Percentiles rank a stretch among this genome's conserved stretches.
phyloP scores from a whole-genome alignment of 345 rosid genomes.

The Acer campestre region DNA sequence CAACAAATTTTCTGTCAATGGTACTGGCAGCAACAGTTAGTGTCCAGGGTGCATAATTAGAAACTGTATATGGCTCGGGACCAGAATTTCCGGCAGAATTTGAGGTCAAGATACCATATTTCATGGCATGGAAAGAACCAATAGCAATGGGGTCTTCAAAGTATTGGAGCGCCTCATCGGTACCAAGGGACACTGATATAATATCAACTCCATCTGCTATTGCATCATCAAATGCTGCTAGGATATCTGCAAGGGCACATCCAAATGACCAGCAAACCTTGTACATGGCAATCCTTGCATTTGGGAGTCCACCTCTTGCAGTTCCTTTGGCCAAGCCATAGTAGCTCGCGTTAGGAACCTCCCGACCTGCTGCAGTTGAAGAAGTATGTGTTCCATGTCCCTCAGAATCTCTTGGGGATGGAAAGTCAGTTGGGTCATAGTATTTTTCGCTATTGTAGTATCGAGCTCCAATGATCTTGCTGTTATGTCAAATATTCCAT shows the following conservation, averaged over 20 bases:
- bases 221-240: conserved; percentile 40
- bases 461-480: conserved; percentile 24
- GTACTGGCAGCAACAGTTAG: conserved; percentile 37
- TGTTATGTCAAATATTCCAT: conserved; percentile 5
- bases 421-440: neutral
- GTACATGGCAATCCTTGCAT: conserved; percentile 29
- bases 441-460: conserved; percentile 13
- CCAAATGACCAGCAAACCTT: conserved; percentile 38
- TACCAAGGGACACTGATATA: conserved; percentile 31
- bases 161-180: conserved; percentile 9
- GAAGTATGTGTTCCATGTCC: conserved; percentile 38
- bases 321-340: conserved; percentile 20
- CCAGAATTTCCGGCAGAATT: conserved; percentile 31
- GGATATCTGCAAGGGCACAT: conserved; percentile 29
- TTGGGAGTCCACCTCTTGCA: conserved; percentile 31
- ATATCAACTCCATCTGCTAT: conserved; percentile 39
- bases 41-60: conserved; percentile 37
- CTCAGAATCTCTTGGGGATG: conserved; percentile 29
- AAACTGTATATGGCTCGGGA: conserved; percentile 14
- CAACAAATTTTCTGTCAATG: conserved; percentile 31
- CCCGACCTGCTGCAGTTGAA: conserved; percentile 34
- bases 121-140: conserved; percentile 34
- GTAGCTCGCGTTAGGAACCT: conserved; percentile 22
- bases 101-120: conserved; percentile 32
- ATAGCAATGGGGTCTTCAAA: conserved; percentile 25